Evolutionary conservation across 2,329 filamentous ascomycete genomes (phyloP), one percentile per base, ranked within the genome.

Genomic region (Leptographium radiaticola): DNA sequence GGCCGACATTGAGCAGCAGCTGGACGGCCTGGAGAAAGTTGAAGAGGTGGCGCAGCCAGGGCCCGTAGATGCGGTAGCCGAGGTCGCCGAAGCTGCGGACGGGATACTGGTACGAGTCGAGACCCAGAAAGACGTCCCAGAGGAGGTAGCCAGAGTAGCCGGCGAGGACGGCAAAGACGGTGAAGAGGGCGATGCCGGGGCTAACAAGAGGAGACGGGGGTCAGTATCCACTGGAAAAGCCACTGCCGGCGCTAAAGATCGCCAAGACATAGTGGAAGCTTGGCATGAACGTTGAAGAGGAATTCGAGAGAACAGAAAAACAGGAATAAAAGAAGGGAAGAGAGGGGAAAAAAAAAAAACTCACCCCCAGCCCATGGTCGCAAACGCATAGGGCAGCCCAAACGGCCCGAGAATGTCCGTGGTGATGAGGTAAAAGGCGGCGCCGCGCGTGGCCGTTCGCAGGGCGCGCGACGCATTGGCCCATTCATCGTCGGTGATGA

Each of bases 1-100:
- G 66, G 1, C 71, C 69, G 1, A 80, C 75, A 46, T 74, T 74
- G 31, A 80, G 65, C 31, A 80, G 62, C 34, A 77, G 64, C 57
- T 71, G 70, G 33, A 77, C 58, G 0, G 71, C 66, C 61, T 77
- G 75, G 2, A 74, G 63, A 48, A 74, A 54, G 59, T 78, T 77
- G 64, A 75, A 66, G 15, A 69, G 54, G 56, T 77, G 68, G 13
- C 74, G 71, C 20, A 70, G 66, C 55, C 61, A 66, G 15, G 63
- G 62, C 4, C 75, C 75, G 56, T 68, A 75, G 47, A 71, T 63
- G 34, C 75, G 70, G 63, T 72, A 76, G 53, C 70, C 72, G 0
- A 74, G 60, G 61, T 76, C 74, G 11, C 72, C 73, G 49, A 72
- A 76, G 61, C 69, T 72, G 43, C 67, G 67, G 16, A 71, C 60